Conservation (phyloP, 208 protist species). For the Angomonas desouzai region DNA sequence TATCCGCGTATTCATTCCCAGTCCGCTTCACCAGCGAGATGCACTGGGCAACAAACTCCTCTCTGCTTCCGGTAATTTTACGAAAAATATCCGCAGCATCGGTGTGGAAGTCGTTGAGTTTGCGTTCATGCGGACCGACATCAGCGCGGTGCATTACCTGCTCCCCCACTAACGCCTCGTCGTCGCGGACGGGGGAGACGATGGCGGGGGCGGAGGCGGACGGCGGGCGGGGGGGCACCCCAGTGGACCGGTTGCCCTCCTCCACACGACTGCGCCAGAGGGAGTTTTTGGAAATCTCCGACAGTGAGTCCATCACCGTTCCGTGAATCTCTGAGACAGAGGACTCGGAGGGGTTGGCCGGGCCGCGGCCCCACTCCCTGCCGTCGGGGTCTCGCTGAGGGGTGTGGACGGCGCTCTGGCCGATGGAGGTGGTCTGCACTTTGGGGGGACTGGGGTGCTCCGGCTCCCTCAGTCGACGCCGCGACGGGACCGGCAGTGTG, state of each 20-base stretch:
- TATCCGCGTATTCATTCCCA: constrained; percentile 12
- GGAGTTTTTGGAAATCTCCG: constrained; percentile 60
- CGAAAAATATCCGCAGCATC: constrained; percentile 72
- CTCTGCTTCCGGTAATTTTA: constrained; percentile 64
- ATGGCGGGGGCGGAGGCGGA: not conserved
- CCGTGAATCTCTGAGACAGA: not conserved
- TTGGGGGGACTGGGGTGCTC: constrained; percentile 22
- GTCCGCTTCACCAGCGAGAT: constrained; percentile 54
- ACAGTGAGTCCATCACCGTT: constrained; percentile 52
- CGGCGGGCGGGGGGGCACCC: constrained; percentile 33
- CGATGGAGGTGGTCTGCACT: constrained; percentile 25
- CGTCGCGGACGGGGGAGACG: constrained; percentile 2
- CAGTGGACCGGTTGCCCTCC: constrained; percentile 25
- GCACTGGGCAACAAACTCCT: constrained; percentile 71
- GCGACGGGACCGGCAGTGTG: not conserved
- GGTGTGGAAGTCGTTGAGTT: constrained; percentile 58
- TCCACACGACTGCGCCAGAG: constrained; percentile 41
- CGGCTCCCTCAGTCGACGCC: not conserved
- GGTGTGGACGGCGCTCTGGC: not conserved
- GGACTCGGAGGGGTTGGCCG: not conserved
- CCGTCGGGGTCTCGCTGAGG: not conserved
- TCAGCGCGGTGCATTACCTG: constrained; percentile 6
- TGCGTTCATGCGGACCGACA: constrained; percentile 39
- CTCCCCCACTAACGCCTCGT: not conserved
- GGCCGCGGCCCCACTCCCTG: not conserved